phyloP scores from a whole-genome alignment of 2,329 filamentous ascomycete genomes.

The Fusarium neocosmosporiellum region DNA sequence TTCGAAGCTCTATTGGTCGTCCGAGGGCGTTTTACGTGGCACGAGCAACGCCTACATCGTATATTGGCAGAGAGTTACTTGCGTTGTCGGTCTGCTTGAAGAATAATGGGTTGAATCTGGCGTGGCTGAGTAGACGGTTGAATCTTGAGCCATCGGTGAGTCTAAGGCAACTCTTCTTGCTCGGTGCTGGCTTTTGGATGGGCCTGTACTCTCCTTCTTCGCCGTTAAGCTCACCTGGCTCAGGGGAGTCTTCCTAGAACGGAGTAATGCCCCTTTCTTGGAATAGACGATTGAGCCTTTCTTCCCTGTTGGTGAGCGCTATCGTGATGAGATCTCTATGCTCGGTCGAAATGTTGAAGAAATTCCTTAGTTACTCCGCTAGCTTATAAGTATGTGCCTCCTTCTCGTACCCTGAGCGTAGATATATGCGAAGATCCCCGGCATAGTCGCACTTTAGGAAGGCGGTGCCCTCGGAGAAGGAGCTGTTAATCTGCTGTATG shows the following conservation, averaged over 20 bases:
- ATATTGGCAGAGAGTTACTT: background rate
- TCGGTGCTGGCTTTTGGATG: background rate
- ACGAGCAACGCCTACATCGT: background rate
- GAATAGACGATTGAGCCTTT: constrained; percentile 2
- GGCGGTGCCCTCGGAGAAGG: background rate
- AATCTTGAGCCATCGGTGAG: constrained; percentile 1
- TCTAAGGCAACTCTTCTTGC: background rate
- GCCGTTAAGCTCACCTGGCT: background rate
- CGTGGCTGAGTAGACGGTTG: constrained; percentile 1
- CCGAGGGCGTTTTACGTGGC: background rate
- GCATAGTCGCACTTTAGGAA: constrained; percentile 6
- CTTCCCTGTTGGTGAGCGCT: background rate
- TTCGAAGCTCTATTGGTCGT: background rate
- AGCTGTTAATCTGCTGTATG: background rate
- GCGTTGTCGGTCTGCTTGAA: background rate
- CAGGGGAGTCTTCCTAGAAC: background rate
- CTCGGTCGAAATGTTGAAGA: background rate
- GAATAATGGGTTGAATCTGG: background rate
- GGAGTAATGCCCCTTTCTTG: constrained; percentile 7
- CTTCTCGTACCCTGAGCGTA: constrained; percentile 4
- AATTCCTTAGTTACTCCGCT: constrained; percentile 7
- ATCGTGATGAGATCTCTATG: constrained; percentile 1
- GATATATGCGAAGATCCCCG: constrained; percentile 1
- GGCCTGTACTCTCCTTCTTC: background rate
- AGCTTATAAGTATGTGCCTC: constrained; percentile 1